Conservation (phyloP, 2,329 filamentous ascomycete species). For the Exophiala viscosa region DNA sequence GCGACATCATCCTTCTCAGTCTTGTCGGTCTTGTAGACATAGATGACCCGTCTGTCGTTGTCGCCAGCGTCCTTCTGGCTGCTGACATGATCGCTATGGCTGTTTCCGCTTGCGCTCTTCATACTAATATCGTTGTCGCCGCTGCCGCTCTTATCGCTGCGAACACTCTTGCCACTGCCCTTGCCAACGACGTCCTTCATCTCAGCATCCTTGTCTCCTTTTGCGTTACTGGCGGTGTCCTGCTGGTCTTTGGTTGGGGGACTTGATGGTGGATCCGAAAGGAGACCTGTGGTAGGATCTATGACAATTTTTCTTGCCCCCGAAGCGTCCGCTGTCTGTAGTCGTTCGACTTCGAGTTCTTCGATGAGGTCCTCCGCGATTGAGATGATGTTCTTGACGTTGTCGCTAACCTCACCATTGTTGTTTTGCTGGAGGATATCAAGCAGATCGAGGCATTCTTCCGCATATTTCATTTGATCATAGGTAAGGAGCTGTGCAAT, state of each 20-base stretch:
- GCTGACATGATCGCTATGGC: neutral
- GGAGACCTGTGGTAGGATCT: neutral
- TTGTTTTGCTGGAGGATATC: constrained; percentile 1
- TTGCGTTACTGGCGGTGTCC: neutral
- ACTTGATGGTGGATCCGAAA: neutral
- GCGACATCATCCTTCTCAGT: neutral
- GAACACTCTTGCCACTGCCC: too few species aligned
- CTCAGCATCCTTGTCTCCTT: neutral
- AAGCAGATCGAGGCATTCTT: constrained; percentile 4
- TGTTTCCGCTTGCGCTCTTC: too few species aligned
- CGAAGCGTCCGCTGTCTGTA: neutral
- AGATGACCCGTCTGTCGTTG: neutral
- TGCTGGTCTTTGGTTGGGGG: neutral
- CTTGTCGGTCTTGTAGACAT: neutral
- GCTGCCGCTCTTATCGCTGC: too few species aligned
- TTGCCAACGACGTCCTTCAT: too few species aligned
- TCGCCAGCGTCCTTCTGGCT: neutral
- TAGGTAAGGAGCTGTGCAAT: neutral
- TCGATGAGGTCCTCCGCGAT: neutral
- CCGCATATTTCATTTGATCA: neutral
- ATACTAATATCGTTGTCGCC: too few species aligned
- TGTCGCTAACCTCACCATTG: neutral
- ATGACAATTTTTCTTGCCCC: neutral
- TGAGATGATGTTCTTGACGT: neutral
- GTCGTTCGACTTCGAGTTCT: neutral